Base-by-base conservation (phyloP, 768 basidiomycete genomes). In the Mycena pura region DNA sequence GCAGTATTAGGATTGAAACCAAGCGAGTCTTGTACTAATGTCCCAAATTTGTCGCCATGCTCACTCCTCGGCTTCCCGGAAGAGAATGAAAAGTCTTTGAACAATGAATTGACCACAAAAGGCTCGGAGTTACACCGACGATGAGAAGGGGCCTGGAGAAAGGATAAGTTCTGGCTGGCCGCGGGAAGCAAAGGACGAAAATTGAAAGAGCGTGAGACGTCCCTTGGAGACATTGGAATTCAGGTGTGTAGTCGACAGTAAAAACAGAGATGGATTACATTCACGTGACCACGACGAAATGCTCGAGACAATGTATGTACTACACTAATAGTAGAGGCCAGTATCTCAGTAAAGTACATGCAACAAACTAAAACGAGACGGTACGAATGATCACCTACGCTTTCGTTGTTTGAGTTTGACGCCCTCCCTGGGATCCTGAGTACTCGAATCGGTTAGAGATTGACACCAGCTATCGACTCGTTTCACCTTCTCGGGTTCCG, bases 321-420 rank as follows among this genome's bases (percentile, higher is more conserved):
- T n/a, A n/a, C n/a, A n/a, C n/a, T n/a, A n/a, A n/a, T n/a, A n/a
- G n/a, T n/a, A n/a, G n/a, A n/a, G n/a, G n/a, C n/a, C n/a, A n/a
- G n/a, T n/a, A n/a, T n/a, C n/a, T n/a, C n/a, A n/a, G n/a, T n/a
- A n/a, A n/a, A n/a, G n/a, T n/a, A n/a, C n/a, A n/a, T n/a, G n/a
- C n/a, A n/a, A n/a, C n/a, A 19, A 21, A 34, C 32, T 24, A 22
- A 31, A 38, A 9, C 15, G 21, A 22, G 32, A 22, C 31, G 15
- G 4, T n/a, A n/a, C n/a, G n/a, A n/a, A n/a, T 21, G 13, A 24
- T 29, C 29, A 62, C 47, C 61, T 57, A 29, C 61, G 61, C 24
- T 62, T 62, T 2, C 61, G 54, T 28, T 62, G 61, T 38, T 62
- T 62, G 36, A 49, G 51, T 22, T 62, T 62, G 19, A 27, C 41